These are phyloP conservation scores for Calonectria pseudoreteaudii DNA, from an alignment of 2,329 filamentous ascomycete species.

Conservation along the genomic window DNA sequence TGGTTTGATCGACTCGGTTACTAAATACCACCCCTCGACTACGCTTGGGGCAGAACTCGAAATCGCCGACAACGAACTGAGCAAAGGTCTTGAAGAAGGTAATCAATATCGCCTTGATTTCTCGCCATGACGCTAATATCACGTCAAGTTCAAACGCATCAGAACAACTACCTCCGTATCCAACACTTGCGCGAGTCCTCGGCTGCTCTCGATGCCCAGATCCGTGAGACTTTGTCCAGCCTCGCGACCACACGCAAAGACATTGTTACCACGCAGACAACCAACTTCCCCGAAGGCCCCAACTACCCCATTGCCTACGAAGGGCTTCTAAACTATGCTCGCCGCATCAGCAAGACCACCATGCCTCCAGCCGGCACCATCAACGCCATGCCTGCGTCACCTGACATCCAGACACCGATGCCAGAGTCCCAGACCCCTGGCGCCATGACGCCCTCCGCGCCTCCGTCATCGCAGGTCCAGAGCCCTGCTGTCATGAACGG, in stretches of 20 bases:
- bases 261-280: constrained; percentile 72
- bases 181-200: constrained; percentile 75
- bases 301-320: constrained; percentile 73
- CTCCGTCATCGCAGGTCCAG: constrained; percentile 49
- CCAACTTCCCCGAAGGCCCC: constrained; percentile 62
- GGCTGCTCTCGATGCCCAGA: constrained; percentile 75
- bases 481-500: constrained; percentile 50
- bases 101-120: constrained; percentile 24
- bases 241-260: constrained; percentile 81
- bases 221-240: constrained; percentile 76
- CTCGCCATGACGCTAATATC: constrained; percentile 13
- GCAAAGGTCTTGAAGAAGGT: constrained; percentile 74
- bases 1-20: constrained; percentile 81
- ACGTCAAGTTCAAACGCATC: constrained; percentile 74
- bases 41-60: constrained; percentile 76
- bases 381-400: constrained; percentile 50
- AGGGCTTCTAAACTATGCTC: constrained; percentile 81
- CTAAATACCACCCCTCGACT: constrained; percentile 83
- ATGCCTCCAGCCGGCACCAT: constrained; percentile 72
- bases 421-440: constrained; percentile 46
- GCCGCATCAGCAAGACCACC: constrained; percentile 83
- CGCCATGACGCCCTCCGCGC: constrained; percentile 47
- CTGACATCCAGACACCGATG: constrained; percentile 46
- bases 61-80: constrained; percentile 76
- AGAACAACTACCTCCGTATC: constrained; percentile 78